Evolutionary conservation across 371 early-diverging fungal species (phyloP), one percentile per base, ranked within the genome.

Genomic region (Apophysomyces sp.): DNA sequence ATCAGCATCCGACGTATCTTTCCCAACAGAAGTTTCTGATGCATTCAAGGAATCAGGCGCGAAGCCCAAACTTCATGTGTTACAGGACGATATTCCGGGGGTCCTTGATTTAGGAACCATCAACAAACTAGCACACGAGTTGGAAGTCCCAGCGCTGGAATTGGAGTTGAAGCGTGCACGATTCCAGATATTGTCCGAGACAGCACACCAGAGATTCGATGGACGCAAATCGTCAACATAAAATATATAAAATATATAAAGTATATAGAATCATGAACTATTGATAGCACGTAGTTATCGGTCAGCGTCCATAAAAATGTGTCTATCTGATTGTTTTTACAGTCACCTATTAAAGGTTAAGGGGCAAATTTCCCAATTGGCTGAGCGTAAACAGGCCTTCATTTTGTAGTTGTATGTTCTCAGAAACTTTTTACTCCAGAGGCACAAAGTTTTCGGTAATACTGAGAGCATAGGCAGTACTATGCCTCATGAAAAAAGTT

Each of bases 111-210:
- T 52, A 5, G 32, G 59, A 3, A 62, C 66, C 13, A 69, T 80
- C 9, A 61, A 65, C 15, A 29, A 53, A 28, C 31, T 80, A n/a
- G 70, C 69, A 0, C 61, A 66, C 7, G 60, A 57, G 26, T 65
- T 72, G 13, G 52, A 77, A 5, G 59, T 67, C 11, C 77, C 76
- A 4, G 73, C 69, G 0, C 67, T 80, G 66, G 80, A 80, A 51
- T 37, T 63, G 21, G 80, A 80, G 27, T 39, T 80, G 21, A 73
- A 62, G 37, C 66, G 80, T 30, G 80, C 80, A 9, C 58, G 80
- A 8, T 72, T 63, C 16, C 80, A 80, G 39, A 77, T 80, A 2
- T 49, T 80, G 9, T 59, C 65, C 4, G 55, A 62, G 0, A 60
- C 77, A 8, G 77, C 77, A 62, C 26, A 6, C 21, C 49, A 44